Percentiles rank a stretch among this genome's conserved stretches.
Conservation (phyloP, 805 yeast species). For the Phaffomyces antillensis region DNA sequence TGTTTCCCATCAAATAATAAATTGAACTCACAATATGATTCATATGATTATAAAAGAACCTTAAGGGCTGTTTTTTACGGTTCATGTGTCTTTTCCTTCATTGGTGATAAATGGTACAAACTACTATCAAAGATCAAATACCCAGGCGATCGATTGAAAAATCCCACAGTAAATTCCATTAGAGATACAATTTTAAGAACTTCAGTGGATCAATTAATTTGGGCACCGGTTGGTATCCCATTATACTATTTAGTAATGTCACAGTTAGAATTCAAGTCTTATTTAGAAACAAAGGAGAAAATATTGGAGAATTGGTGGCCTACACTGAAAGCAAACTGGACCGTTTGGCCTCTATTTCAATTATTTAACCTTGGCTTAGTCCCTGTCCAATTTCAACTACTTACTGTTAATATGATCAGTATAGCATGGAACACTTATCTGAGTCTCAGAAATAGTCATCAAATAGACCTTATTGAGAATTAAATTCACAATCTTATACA, state of each 20-base stretch:
- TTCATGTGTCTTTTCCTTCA: slow-evolving; percentile 63
- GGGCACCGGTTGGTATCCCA: slow-evolving; percentile 77
- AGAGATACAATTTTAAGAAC: slow-evolving; percentile 43
- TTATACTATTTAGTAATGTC: slow-evolving; percentile 65
- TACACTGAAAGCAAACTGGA: slow-evolving; percentile 71
- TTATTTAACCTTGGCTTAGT: slow-evolving; percentile 65
- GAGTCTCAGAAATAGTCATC: slow-evolving; percentile 44
- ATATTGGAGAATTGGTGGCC: slow-evolving; percentile 50
- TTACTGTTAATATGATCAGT: slow-evolving; percentile 63
- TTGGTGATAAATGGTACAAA: slow-evolving; percentile 68
- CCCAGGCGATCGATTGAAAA: slow-evolving; percentile 22
- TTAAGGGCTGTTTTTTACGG: slow-evolving; percentile 65
- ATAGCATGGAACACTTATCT: slow-evolving; percentile 81
- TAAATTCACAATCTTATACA: neutral
- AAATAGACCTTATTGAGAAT: neutral
- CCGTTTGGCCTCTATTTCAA: slow-evolving; percentile 89
- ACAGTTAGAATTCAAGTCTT: slow-evolving; percentile 47
- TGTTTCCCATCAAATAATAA: neutral
- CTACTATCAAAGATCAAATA: slow-evolving; percentile 37
- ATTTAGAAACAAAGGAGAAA: slow-evolving; percentile 34
- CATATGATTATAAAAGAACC: slow-evolving; percentile 50
- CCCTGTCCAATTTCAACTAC: slow-evolving; percentile 63
- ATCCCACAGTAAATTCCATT: slow-evolving; percentile 15
- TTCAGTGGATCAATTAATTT: slow-evolving; percentile 60
- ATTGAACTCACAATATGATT: slow-evolving; percentile 22